phyloP scores from a whole-genome alignment of 129 eudicot genomes.

The Mikania micrantha region DNA sequence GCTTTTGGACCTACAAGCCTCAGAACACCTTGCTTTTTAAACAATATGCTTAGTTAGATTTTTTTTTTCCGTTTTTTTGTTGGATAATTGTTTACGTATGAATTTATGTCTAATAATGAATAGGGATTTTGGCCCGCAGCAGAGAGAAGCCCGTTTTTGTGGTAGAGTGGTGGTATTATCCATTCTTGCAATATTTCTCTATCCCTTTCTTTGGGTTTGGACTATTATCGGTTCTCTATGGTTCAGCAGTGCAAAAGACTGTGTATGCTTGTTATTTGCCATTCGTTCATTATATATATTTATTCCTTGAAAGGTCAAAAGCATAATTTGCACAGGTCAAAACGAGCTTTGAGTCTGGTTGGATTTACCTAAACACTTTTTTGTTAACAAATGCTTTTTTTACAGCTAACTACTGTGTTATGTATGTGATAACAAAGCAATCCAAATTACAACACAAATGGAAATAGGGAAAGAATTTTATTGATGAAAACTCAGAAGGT shows the following conservation, averaged over 20 bases:
- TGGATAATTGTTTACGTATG: not conserved
- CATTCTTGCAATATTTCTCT: slow-evolving; percentile 55
- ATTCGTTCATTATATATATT: not conserved
- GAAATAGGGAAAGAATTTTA: too few species aligned
- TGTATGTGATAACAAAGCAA: too few species aligned
- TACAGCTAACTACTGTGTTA: not conserved
- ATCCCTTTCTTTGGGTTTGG: slow-evolving; percentile 95
- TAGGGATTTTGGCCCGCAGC: slow-evolving; percentile 97
- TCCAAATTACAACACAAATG: too few species aligned
- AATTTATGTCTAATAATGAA: slow-evolving; percentile 6
- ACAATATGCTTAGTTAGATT: too few species aligned
- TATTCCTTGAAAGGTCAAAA: too few species aligned
- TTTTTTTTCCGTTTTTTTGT: too few species aligned
- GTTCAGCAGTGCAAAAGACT: slow-evolving; percentile 72
- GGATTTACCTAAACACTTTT: not conserved
- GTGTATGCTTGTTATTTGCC: slow-evolving; percentile 47
- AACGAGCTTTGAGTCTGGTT: not conserved
- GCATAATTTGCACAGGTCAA: not conserved
- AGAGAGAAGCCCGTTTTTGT: slow-evolving; percentile 83
- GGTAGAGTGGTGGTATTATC: slow-evolving; percentile 86
- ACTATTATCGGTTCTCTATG: slow-evolving; percentile 89
- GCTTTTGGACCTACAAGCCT: too few species aligned
- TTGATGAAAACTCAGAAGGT: too few species aligned
- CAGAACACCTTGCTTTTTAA: too few species aligned
- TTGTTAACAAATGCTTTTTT: not conserved